Percentiles rank a stretch among this genome's conserved stretches.
These are phyloP conservation scores for Vitis rupestris DNA, from an alignment of 164 flowering plant species.

Conservation along the genomic window DNA sequence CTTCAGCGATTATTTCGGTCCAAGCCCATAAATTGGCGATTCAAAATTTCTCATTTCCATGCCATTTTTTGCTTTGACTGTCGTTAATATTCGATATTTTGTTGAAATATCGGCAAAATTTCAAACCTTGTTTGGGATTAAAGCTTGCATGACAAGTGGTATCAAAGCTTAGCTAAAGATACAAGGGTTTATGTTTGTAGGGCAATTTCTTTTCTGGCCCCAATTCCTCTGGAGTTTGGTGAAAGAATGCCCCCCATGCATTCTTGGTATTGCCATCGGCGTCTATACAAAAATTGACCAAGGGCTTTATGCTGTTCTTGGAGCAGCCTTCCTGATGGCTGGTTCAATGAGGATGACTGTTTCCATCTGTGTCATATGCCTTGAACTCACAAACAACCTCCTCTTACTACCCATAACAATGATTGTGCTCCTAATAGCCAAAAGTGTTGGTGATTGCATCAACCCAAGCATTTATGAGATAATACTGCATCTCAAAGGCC, in stretches of 20 bases:
- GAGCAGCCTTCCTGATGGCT: conserved; percentile 92
- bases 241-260: conserved; percentile 12
- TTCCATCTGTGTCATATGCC: conserved; percentile 90
- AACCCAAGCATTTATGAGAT: conserved; percentile 87
- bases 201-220: too few relatives aligned
- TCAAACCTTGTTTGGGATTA: too few relatives aligned
- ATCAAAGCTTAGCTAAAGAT: too few relatives aligned
- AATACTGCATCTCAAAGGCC: conserved; percentile 77
- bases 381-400: conserved; percentile 93
- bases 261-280: conserved; percentile 70
- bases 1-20: too few relatives aligned
- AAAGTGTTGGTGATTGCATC: conserved; percentile 84
- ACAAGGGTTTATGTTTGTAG: too few relatives aligned
- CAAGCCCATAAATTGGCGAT: too few relatives aligned
- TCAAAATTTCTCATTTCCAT: too few relatives aligned
- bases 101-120: too few relatives aligned
- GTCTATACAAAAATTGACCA: conserved; percentile 67
- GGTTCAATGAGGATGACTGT: conserved; percentile 99
- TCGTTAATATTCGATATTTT: too few relatives aligned
- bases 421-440: conserved; percentile 85
- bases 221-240: too few relatives aligned
- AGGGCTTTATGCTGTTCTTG: conserved; percentile 88
- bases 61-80: too few relatives aligned
- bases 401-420: conserved; percentile 82
- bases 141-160: too few relatives aligned